Percentiles rank a stretch among this genome's conserved stretches.
phyloP scores from a whole-genome alignment of 2,329 filamentous ascomycete species.

The Chrysoporthe austroafricana region DNA sequence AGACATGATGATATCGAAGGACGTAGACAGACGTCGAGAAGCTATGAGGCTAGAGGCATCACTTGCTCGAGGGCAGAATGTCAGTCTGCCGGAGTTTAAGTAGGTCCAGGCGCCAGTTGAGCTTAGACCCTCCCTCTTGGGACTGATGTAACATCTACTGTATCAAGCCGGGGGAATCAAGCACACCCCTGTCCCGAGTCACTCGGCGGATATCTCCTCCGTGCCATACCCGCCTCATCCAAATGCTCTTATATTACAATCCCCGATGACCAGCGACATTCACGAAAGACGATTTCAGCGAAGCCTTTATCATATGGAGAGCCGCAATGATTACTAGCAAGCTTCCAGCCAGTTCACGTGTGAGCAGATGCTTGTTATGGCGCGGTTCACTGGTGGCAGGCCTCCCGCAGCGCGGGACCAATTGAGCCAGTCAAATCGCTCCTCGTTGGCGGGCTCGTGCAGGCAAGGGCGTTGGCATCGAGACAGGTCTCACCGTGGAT shows the following conservation, averaged over 20 bases:
- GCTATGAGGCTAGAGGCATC: background rate
- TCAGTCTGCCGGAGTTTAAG: background rate
- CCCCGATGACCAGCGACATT: too few relatives aligned
- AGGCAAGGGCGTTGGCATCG: background rate
- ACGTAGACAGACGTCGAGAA: background rate
- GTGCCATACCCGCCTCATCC: background rate
- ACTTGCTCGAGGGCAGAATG: background rate
- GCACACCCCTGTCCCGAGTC: background rate
- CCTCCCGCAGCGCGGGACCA: conserved; percentile 17
- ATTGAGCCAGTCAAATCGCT: conserved; percentile 1
- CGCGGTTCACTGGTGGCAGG: conserved; percentile 10
- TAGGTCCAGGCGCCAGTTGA: background rate
- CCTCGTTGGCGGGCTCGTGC: background rate
- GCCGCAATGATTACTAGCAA: background rate
- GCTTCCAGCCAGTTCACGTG: background rate
- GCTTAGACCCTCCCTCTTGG: background rate
- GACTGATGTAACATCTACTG: conserved; percentile 13
- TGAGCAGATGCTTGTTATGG: background rate
- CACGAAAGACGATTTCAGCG: background rate
- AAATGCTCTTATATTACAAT: background rate
- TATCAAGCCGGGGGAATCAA: conserved; percentile 7
- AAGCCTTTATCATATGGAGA: background rate
- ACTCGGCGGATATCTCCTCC: background rate
- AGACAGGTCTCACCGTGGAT: background rate
- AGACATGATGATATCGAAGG: conserved; percentile 1